Percentiles rank a stretch among this genome's conserved stretches.
phyloP scores from a whole-genome alignment of 768 basidiomycete genomes.

The Ramaria sp. region DNA sequence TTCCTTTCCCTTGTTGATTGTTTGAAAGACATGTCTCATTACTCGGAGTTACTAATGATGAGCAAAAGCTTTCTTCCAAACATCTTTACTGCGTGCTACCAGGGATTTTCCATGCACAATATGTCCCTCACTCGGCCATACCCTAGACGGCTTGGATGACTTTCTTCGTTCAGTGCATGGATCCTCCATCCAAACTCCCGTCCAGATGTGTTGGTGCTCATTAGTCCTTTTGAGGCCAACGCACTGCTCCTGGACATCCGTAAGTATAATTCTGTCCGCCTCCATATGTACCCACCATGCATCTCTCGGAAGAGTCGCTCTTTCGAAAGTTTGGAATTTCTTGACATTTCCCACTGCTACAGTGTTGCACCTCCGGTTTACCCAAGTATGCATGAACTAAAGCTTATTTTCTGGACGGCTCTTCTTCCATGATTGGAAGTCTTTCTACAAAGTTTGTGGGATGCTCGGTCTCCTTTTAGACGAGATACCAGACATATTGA shows the following conservation, averaged over 20 bases:
- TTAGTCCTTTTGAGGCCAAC: conserved; percentile 34
- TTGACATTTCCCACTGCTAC: conserved; percentile 15
- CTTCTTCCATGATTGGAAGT: conserved; percentile 23
- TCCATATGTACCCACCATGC: conserved; percentile 34
- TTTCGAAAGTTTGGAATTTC: conserved; percentile 27
- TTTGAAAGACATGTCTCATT: background rate
- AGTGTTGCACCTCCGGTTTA: conserved; percentile 8
- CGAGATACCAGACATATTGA: conserved; percentile 20
- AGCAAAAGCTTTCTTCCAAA: conserved; percentile 9
- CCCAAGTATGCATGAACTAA: conserved; percentile 23
- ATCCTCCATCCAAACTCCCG: conserved; percentile 19
- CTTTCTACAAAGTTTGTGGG: conserved; percentile 26
- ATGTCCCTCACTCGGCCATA: background rate
- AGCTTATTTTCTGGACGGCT: conserved; percentile 36
- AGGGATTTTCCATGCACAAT: conserved; percentile 26
- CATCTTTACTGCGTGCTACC: conserved; percentile 23
- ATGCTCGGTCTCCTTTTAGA: conserved; percentile 20
- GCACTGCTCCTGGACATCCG: conserved; percentile 28
- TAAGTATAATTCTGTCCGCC: conserved; percentile 20
- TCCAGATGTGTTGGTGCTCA: conserved; percentile 21
- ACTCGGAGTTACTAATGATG: conserved; percentile 17
- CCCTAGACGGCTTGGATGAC: conserved; percentile 18
- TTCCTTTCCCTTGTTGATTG: background rate
- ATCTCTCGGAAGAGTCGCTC: conserved; percentile 24
- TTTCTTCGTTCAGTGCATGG: conserved; percentile 34